These are phyloP conservation scores for Theobroma cacao DNA, from an alignment of 345 rosid species.

Conservation along the genomic window DNA sequence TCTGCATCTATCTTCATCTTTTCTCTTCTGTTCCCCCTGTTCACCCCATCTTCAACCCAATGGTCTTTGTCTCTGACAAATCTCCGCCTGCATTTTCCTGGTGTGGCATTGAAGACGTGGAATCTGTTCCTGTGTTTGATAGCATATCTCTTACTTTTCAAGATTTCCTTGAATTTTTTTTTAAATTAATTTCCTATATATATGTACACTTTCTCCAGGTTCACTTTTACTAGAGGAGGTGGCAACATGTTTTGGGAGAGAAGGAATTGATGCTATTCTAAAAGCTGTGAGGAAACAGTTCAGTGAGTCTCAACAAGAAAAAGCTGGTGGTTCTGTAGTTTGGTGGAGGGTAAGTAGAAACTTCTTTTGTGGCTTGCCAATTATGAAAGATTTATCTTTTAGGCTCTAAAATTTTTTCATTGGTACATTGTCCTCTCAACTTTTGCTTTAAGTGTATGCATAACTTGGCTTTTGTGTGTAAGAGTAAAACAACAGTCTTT, in stretches of 20 bases:
- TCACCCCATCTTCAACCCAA: not conserved
- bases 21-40: not conserved
- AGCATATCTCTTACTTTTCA: not conserved
- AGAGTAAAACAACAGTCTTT: not conserved
- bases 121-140: not conserved
- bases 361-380: conserved; percentile 7
- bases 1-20: not conserved
- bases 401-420: not conserved
- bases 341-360: conserved; percentile 88
- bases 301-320: conserved; percentile 68
- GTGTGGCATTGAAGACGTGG: not conserved
- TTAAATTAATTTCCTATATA: not conserved
- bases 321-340: conserved; percentile 59
- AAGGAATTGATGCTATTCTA: conserved; percentile 69
- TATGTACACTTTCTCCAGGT: conserved; percentile 50
- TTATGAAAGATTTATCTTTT: not conserved
- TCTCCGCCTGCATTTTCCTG: not conserved
- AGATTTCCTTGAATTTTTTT: not conserved
- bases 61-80: not conserved
- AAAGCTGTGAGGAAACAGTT: conserved; percentile 65
- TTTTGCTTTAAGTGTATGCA: not conserved
- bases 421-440: not conserved
- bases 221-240: conserved; percentile 85
- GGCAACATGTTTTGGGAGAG: conserved; percentile 63
- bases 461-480: not conserved